phyloP scores from a whole-genome alignment of 495 filamentous ascomycete genomes.

The Bacidia gigantensis region DNA sequence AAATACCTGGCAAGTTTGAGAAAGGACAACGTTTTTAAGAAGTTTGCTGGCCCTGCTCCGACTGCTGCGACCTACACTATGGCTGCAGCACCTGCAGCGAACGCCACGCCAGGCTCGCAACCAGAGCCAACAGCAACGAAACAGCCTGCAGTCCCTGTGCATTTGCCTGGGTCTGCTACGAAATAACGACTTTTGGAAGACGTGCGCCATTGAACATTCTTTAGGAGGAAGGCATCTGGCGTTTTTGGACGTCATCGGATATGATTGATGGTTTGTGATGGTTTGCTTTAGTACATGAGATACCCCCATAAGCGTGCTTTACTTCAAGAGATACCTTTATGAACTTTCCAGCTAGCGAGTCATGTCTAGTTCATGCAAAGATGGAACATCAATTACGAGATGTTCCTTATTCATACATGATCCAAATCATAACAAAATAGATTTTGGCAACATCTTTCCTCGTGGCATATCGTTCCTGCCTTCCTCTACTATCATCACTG shows the following conservation, averaged over 20 bases:
- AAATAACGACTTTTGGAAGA: too few species aligned
- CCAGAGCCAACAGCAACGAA: not conserved
- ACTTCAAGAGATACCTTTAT: not conserved
- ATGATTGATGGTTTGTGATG: too few species aligned
- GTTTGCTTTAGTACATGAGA: not conserved
- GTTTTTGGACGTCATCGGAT: too few species aligned
- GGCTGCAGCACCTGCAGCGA: not conserved
- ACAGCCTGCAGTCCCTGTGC: not conserved
- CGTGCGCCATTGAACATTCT: too few species aligned
- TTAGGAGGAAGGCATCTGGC: not conserved
- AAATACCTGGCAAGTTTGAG: conserved; percentile 17
- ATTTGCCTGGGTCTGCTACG: too few species aligned
- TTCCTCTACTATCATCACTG: too few species aligned
- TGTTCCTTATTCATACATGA: too few species aligned
- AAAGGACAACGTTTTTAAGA: not conserved
- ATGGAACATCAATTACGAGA: too few species aligned
- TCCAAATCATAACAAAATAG: too few species aligned
- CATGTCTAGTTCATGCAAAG: too few species aligned
- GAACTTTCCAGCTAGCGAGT: not conserved
- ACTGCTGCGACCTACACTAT: not conserved
- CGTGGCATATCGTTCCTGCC: too few species aligned
- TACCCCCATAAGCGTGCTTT: conserved; percentile 1
- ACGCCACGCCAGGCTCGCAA: not conserved
- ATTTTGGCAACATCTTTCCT: too few species aligned
- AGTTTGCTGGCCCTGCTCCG: not conserved